phyloP scores from a whole-genome alignment of 2,329 filamentous ascomycete genomes.

The Microdochium trichocladiopsis region DNA sequence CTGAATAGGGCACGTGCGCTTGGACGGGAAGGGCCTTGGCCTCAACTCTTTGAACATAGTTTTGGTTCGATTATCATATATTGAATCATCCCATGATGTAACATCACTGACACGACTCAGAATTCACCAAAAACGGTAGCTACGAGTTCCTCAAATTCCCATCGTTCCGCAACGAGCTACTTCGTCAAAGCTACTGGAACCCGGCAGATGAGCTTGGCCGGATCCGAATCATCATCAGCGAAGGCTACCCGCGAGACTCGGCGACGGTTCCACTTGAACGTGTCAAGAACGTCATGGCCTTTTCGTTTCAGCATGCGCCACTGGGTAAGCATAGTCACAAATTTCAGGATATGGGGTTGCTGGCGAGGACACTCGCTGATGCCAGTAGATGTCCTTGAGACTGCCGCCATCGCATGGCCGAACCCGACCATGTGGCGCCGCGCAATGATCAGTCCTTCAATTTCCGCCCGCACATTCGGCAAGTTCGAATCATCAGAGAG shows the following conservation, averaged over 20 bases:
- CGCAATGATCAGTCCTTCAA: constrained; percentile 31
- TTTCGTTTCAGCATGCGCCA: constrained; percentile 82
- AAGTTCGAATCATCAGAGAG: constrained; percentile 42
- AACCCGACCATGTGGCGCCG: constrained; percentile 63
- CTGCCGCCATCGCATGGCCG: constrained; percentile 72
- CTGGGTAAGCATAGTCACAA: constrained; percentile 43
- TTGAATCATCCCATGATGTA: not conserved
- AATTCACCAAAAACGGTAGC: constrained; percentile 49
- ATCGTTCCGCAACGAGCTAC: constrained; percentile 59
- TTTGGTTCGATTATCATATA: constrained; percentile 25
- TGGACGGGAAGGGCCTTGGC: constrained; percentile 40
- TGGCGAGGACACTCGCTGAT: constrained; percentile 1
- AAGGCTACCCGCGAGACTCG: constrained; percentile 57
- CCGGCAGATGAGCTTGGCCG: constrained; percentile 64
- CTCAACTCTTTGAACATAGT: constrained; percentile 38
- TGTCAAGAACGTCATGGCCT: constrained; percentile 66
- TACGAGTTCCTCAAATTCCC: constrained; percentile 64
- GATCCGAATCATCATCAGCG: constrained; percentile 70
- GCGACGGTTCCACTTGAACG: constrained; percentile 50
- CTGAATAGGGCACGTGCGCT: not conserved
- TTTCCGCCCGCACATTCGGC: constrained; percentile 30
- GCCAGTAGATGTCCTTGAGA: constrained; percentile 61
- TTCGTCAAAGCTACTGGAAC: constrained; percentile 66
- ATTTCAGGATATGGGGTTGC: no score
- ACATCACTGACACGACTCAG: constrained; percentile 23